Base-by-base conservation (phyloP, 192 early-diverging fungal species). In the Backusella australiensis region DNA sequence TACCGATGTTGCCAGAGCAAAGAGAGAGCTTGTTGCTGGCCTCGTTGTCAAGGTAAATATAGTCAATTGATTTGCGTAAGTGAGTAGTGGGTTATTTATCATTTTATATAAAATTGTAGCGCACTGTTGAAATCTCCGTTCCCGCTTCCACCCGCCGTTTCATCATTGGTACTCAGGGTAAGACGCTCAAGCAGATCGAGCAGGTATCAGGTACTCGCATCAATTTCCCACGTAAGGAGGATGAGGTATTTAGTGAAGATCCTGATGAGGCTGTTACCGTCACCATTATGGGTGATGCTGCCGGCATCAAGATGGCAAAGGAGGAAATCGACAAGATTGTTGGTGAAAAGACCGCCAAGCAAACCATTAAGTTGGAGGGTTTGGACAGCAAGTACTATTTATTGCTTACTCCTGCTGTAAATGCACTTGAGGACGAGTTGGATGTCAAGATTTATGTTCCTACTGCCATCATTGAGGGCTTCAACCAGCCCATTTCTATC, bases 301-400 rank as follows among this genome's bases (percentile, higher is more conserved):
- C 90, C 32, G 94, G 95, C 39, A 93, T 98, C 52, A 85, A 86
- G 68, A 84, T 93, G 29, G 98, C 98, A 49, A 91, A 93, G 75
- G 91, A 91, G 63, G 93, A 93, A 74, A 95, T 99, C 52, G 90
- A 96, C 69, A 86, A 83, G 34, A 87, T 95, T 67, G 93, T 96
- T 26, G 86, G 88, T 36, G 88, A 90, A 85, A 90, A 88, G 88
- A 90, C 94, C n/a, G 87, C 90, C 38, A 93, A 89, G 70, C 84
- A 86, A 35, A 93, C 80, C 35, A 80, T 91, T 72, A 88, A 89
- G n/a, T 77, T 96, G 67, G 87, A 85, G 4, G 79, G 85, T 5
- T 82, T 98, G 41, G 91, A 94, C 12, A 84, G 88, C 38, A 85
- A 91, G 14, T 94, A 86, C 80, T 91, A 94, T 76, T 93, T 94